phyloP scores from a whole-genome alignment of 2,329 filamentous ascomycete species.

The Mollisiaceae sp. region DNA sequence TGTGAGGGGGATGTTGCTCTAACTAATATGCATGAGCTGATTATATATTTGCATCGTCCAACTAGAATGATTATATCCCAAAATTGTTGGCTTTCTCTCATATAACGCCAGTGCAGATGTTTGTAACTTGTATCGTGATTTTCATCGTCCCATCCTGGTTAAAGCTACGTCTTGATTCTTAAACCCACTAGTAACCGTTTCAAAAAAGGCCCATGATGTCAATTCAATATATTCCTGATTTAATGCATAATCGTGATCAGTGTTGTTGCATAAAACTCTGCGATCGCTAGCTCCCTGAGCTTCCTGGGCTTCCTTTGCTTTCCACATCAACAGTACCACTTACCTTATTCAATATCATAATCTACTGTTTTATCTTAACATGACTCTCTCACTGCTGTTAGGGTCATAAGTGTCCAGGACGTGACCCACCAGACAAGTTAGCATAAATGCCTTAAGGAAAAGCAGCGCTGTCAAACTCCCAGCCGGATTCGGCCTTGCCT shows the following conservation, averaged over 20 bases:
- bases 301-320: not conserved
- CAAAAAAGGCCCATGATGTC: no score
- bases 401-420: no score
- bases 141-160: not conserved
- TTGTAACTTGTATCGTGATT: not conserved
- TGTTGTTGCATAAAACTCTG: not conserved
- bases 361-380: not conserved
- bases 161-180: not conserved
- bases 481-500: no score
- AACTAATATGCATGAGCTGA: no score
- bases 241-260: not conserved
- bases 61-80: no score
- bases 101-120: no score
- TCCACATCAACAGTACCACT: not conserved
- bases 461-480: no score
- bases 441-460: no score
- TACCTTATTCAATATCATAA: not conserved
- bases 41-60: no score
- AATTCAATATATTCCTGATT: not conserved
- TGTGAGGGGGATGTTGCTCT: no score
- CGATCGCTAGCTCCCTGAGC: not conserved
- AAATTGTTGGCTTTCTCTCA: no score
- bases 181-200: not conserved
- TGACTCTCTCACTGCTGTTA: not conserved
- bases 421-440: no score